These are phyloP conservation scores for Backusella australiensis DNA, from an alignment of 192 early-diverging fungal species.

Conservation along the genomic window DNA sequence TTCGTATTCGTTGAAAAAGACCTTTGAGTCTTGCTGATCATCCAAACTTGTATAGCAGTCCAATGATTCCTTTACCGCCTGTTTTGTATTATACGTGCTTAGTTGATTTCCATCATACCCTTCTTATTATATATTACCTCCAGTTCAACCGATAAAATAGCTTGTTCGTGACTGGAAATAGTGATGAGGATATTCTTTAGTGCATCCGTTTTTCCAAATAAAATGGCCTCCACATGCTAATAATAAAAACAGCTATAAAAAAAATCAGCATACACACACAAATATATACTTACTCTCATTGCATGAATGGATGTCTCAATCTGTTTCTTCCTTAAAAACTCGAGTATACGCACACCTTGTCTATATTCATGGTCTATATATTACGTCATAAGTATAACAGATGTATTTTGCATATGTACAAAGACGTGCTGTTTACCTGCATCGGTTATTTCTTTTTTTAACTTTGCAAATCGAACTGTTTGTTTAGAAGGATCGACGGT, in stretches of 20 bases:
- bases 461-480: constrained; percentile 20
- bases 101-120: not conserved
- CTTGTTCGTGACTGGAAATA: constrained; percentile 1
- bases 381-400: not conserved
- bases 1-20: constrained; percentile 16
- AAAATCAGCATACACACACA: not conserved
- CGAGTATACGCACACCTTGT: constrained; percentile 21
- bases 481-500: constrained; percentile 24
- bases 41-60: constrained; percentile 6
- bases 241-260: not conserved
- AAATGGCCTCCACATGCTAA: constrained; percentile 11
- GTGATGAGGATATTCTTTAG: not conserved
- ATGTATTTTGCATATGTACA: not conserved
- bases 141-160: not conserved
- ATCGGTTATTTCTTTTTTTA: constrained; percentile 33
- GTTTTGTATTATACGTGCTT: not conserved
- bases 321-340: constrained; percentile 24
- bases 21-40: constrained; percentile 17
- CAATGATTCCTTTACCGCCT: constrained; percentile 2
- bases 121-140: not conserved
- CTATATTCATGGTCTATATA: constrained; percentile 22
- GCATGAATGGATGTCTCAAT: constrained; percentile 17
- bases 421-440: constrained; percentile 14
- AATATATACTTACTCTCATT: constrained; percentile 12
- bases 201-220: constrained; percentile 16